Evolutionary conservation across 2,329 filamentous ascomycete genomes (phyloP).

Genomic region (Dissoconium aciculare): DNA sequence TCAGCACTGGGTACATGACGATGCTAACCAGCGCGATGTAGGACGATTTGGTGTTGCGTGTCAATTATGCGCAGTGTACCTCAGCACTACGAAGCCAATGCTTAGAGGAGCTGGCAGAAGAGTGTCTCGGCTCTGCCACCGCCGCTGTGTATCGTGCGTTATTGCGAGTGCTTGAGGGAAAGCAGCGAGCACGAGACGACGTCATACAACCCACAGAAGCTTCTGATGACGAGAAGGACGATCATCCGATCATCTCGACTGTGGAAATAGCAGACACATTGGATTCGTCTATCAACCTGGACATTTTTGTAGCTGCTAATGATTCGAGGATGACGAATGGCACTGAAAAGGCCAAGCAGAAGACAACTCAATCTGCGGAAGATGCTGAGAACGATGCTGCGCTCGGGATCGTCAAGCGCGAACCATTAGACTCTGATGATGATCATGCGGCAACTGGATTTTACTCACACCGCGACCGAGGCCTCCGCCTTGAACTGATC

Average conservation of each 20-base stretch:
- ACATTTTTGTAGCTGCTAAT: conserved; percentile 14
- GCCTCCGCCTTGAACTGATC: conserved; percentile 40
- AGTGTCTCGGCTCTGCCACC: conserved; percentile 57
- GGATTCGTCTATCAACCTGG: conserved; percentile 27
- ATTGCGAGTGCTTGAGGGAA: conserved; percentile 54
- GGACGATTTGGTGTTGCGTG: conserved; percentile 56
- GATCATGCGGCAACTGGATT: conserved; percentile 14
- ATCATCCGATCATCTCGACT: conserved; percentile 26
- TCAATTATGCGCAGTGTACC: conserved; percentile 74
- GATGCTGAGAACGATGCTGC: conserved; percentile 13
- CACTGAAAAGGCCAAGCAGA: conserved; percentile 16
- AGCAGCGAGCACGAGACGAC: conserved; percentile 51
- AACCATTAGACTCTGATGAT: conserved; percentile 16
- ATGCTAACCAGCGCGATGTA: too few relatives aligned
- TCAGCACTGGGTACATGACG: too few relatives aligned
- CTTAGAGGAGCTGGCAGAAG: conserved; percentile 56
- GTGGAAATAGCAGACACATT: conserved; percentile 30
- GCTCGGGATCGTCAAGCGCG: conserved; percentile 19
- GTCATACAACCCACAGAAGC: conserved; percentile 30
- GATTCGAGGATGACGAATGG: conserved; percentile 11
- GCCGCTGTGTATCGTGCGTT: conserved; percentile 64
- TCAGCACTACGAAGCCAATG: conserved; percentile 69
- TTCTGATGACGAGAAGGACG: conserved; percentile 33
- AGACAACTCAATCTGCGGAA: conserved; percentile 6
- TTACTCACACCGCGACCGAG: conserved; percentile 24